Percentiles rank a stretch among this genome's conserved stretches.
Conservation (phyloP, 2,329 filamentous ascomycete species). For the Endothia cerciana region DNA sequence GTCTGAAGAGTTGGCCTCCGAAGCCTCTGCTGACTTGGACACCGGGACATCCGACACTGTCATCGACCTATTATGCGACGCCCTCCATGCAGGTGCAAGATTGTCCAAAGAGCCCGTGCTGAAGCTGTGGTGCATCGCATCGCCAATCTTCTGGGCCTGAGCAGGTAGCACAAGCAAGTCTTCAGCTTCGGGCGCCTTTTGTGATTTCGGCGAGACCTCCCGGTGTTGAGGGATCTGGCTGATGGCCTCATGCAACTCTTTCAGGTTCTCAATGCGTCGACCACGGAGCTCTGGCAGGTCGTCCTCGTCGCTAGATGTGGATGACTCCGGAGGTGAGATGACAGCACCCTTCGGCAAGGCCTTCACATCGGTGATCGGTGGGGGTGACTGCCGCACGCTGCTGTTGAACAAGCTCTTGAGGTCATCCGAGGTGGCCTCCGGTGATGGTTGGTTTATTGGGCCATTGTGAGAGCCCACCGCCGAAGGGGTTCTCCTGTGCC, state of each 20-base stretch:
- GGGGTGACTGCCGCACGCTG: constrained; percentile 80
- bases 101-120: constrained; percentile 51
- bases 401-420: constrained; percentile 51
- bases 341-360: constrained; percentile 82
- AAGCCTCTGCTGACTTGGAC: constrained; percentile 52
- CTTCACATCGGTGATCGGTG: constrained; percentile 72
- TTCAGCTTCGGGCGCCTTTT: constrained; percentile 35
- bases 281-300: constrained; percentile 53
- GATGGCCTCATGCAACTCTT: constrained; percentile 80
- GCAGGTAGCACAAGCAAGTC: constrained; percentile 43
- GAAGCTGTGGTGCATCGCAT: constrained; percentile 51
- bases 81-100: constrained; percentile 46
- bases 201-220: constrained; percentile 55
- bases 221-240: constrained; percentile 74
- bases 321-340: constrained; percentile 89
- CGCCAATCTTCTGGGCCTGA: constrained; percentile 38
- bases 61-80: constrained; percentile 56
- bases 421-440: constrained; percentile 55
- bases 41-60: constrained; percentile 58
- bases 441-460: constrained; percentile 47
- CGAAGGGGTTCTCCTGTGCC: constrained; percentile 64
- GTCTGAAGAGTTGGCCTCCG: constrained; percentile 60
- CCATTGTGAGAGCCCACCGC: constrained; percentile 38
- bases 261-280: constrained; percentile 56
- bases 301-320: constrained; percentile 82